Conservation (phyloP, 108 stramenopile species). For the Chaetoceros muelleri region DNA sequence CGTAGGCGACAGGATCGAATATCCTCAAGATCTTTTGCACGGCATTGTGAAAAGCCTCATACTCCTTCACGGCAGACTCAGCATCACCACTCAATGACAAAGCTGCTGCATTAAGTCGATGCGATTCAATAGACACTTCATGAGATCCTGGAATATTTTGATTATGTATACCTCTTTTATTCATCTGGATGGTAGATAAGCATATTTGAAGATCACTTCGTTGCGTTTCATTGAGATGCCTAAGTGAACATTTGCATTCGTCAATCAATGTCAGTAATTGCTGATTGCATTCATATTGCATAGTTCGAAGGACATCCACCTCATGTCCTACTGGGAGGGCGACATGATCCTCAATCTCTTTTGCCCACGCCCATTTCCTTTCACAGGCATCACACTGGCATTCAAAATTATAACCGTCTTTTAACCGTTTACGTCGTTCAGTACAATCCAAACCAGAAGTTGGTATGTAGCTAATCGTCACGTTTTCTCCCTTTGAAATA, state of each 20-base stretch:
- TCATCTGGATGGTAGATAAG: slow-evolving; percentile 14
- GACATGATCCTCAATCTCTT: background rate
- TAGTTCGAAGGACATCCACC: slow-evolving; percentile 17
- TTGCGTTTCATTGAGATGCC: background rate
- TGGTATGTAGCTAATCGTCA: slow-evolving; percentile 33
- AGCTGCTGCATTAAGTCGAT: slow-evolving; percentile 25
- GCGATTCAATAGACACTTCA: slow-evolving; percentile 25
- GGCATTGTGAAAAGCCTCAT: slow-evolving; percentile 7
- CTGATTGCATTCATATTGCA: slow-evolving; percentile 19
- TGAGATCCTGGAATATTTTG: slow-evolving; percentile 20
- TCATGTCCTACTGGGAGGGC: slow-evolving; percentile 1
- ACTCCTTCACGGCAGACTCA: slow-evolving; percentile 12
- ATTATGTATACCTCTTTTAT: slow-evolving; percentile 19
- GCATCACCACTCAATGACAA: slow-evolving; percentile 1
- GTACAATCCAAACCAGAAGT: slow-evolving; percentile 13
- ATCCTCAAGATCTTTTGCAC: slow-evolving; percentile 1
- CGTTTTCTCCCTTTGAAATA: slow-evolving; percentile 9
- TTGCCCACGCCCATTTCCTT: background rate
- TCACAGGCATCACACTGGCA: slow-evolving; percentile 18
- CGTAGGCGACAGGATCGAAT: slow-evolving; percentile 26
- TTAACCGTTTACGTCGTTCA: slow-evolving; percentile 16
- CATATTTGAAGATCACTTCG: slow-evolving; percentile 8
- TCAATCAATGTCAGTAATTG: slow-evolving; percentile 1
- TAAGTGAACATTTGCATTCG: background rate
- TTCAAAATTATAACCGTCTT: slow-evolving; percentile 14